Base-by-base conservation (phyloP, 2,329 filamentous ascomycete genomes). In the Bipolaris cookei region DNA sequence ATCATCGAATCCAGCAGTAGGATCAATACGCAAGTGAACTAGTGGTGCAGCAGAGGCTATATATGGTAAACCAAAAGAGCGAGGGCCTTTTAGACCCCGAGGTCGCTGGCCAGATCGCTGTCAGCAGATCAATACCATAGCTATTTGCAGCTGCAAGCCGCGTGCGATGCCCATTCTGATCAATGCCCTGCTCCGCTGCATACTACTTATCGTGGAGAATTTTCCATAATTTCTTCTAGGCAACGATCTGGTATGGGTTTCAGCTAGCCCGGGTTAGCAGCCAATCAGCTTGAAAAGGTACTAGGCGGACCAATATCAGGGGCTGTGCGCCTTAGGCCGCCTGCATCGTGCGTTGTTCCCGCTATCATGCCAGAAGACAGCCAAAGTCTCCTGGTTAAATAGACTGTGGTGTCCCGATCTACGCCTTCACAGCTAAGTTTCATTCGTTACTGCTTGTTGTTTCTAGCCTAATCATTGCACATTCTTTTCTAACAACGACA, bases 251-350 rank as follows among this genome's bases (percentile, higher is more conserved):
- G 20, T 20, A 46, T 46, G 42, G 34, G 43, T 7, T 25, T 23
- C 20, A 37, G 28, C 54, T 56, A 56, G 42, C 18, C 42, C 16
- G 20, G n/a, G 44, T 47, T 25, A 38, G 48, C 18, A 28, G 49
- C 49, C 37, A 34, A 45, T 39, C 34, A 37, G 49, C 54, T 49
- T 53, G 18, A 35, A 28, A n/a, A 47, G 21, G 20, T 42, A 39
- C 25, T 28, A 28, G 25, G 37, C 42, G 16, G 25, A 6, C 30
- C 20, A 20, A 30, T 38, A 34, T 32, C 11, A 51, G 38, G 54
- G 54, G 48, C 28, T 49, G 28, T 51, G 42, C 54, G 28, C 43
- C 25, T 54, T 37, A 57, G 54, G 49, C 49, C 43, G 45, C 49
- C 54, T 44, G 54, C 49, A 48, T 47, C 49, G 42, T 54, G 54